A percentile compares a stretch with the other conserved stretches of the same genome.
phyloP scores from a whole-genome alignment of 1,284 basidiomycete genomes.

The Erythrobasidium hasegawianum region DNA sequence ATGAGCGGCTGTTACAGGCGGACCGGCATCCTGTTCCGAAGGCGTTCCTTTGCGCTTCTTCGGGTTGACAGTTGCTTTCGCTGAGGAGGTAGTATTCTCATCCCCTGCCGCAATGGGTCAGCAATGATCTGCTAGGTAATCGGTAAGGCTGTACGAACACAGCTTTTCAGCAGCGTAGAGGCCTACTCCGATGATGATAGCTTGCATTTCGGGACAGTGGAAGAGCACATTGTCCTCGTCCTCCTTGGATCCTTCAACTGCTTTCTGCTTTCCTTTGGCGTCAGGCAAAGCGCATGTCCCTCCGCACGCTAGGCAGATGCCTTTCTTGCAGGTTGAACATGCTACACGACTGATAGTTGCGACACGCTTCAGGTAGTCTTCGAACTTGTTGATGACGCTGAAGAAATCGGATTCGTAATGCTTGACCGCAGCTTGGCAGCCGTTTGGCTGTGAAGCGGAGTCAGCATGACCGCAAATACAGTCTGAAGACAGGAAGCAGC shows the following conservation, averaged over 20 bases:
- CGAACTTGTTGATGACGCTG: slow-evolving; percentile 67
- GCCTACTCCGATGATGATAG: slow-evolving; percentile 71
- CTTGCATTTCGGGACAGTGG: slow-evolving; percentile 73
- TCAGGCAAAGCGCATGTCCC: slow-evolving; percentile 56
- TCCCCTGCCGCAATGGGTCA: slow-evolving; percentile 3
- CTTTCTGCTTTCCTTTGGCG: slow-evolving; percentile 34
- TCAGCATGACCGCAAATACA: too few species aligned
- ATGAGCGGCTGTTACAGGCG: slow-evolving; percentile 33
- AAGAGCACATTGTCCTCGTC: slow-evolving; percentile 58
- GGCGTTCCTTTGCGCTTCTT: slow-evolving; percentile 53
- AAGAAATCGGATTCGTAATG: slow-evolving; percentile 74
- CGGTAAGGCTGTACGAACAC: too few species aligned
- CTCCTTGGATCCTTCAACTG: neutral
- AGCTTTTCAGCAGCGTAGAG: slow-evolving; percentile 70
- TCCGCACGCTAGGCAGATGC: slow-evolving; percentile 78
- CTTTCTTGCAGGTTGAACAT: slow-evolving; percentile 63
- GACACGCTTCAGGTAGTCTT: slow-evolving; percentile 64
- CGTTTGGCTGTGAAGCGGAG: slow-evolving; percentile 61
- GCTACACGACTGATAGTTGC: slow-evolving; percentile 57
- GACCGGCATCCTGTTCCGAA: neutral
- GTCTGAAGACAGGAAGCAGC: too few species aligned
- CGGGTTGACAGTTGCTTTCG: slow-evolving; percentile 41
- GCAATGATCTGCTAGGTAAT: neutral
- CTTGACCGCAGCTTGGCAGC: slow-evolving; percentile 61
- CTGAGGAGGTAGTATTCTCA: slow-evolving; percentile 2